These are phyloP conservation scores for Sungouiella thailandica DNA, from an alignment of 805 yeast species.

Conservation along the genomic window DNA sequence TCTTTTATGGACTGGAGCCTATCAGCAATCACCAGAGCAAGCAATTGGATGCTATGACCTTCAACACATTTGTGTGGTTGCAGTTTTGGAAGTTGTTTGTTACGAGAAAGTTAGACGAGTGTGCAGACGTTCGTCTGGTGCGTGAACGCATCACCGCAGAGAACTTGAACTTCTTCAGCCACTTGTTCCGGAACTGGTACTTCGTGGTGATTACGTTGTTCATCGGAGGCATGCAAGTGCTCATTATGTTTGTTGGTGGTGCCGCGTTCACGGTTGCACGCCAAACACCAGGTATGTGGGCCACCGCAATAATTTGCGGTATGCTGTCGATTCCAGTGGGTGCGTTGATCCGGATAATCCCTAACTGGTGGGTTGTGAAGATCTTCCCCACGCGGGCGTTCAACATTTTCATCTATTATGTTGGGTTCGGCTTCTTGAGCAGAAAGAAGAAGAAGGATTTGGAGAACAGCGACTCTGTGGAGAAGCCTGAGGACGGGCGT, in stretches of 20 bases:
- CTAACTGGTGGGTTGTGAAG: conserved; percentile 68
- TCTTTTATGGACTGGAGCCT: conserved; percentile 44
- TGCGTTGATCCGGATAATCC: conserved; percentile 66
- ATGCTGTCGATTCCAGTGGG: conserved; percentile 79
- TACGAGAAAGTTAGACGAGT: conserved; percentile 86
- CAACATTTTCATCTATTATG: conserved; percentile 32
- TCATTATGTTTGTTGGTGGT: conserved; percentile 97
- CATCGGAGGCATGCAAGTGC: conserved; percentile 78
- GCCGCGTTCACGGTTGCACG: conserved; percentile 81
- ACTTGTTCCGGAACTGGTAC: conserved; percentile 76
- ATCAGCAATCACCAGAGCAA: conserved; percentile 42
- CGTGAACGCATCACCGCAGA: conserved; percentile 54
- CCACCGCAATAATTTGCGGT: conserved; percentile 78
- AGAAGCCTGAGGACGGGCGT: background rate
- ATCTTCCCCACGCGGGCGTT: conserved; percentile 61
- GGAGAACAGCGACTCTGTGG: conserved; percentile 13
- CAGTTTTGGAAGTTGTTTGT: conserved; percentile 93
- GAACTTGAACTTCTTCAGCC: conserved; percentile 78
- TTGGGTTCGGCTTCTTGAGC: conserved; percentile 32
- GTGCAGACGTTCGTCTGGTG: conserved; percentile 57
- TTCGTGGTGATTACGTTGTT: conserved; percentile 67
- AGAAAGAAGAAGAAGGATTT: conserved; percentile 21
- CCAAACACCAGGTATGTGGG: conserved; percentile 89
- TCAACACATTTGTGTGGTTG: conserved; percentile 96
- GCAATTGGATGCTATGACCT: conserved; percentile 78